Conservation (phyloP, 2,329 filamentous ascomycete genomes). For the Hypoxylon sp. region DNA sequence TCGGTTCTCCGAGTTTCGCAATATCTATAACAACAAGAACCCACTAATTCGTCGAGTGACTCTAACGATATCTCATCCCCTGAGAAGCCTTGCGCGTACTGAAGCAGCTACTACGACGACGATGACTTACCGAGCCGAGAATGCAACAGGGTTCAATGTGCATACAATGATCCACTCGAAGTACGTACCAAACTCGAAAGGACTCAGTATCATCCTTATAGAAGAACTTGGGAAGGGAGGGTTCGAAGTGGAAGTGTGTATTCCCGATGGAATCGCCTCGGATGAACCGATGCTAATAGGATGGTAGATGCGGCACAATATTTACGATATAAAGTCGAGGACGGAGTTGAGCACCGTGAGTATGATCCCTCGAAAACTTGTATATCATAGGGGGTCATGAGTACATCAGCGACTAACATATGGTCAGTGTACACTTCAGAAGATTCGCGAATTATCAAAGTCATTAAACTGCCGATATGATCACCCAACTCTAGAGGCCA, state of each 20-base stretch:
- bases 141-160: not conserved
- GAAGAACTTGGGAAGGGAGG: constrained; percentile 1
- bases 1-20: not conserved
- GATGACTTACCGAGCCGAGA: not conserved
- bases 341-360: not conserved
- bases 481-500: not conserved
- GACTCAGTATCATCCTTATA: constrained; percentile 3
- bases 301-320: constrained; percentile 6
- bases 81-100: not conserved
- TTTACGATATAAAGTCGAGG: constrained; percentile 7
- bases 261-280: not conserved
- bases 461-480: not conserved
- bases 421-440: not conserved
- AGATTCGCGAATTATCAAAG: not conserved
- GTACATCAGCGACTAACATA: not conserved
- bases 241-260: constrained; percentile 1
- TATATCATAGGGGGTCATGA: not conserved
- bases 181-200: constrained; percentile 1
- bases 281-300: not conserved
- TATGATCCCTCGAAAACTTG: not conserved
- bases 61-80: not conserved
- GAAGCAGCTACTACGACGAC: not conserved
- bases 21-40: not conserved
- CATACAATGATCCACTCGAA: constrained; percentile 10
- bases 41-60: not conserved